phyloP scores from a whole-genome alignment of 2,329 filamentous ascomycete genomes.

The Apiospora koreana region DNA sequence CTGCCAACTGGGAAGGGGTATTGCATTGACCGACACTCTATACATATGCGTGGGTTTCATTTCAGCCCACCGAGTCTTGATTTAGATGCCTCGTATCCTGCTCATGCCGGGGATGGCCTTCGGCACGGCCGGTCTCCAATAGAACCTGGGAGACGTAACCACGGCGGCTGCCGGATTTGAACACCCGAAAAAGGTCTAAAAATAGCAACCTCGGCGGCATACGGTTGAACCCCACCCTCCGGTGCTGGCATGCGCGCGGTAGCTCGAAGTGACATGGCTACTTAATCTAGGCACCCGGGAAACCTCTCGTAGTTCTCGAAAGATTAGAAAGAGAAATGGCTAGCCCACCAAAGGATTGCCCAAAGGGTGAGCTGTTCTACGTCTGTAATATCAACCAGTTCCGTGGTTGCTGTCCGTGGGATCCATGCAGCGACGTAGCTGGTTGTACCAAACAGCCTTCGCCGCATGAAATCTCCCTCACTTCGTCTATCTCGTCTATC shows the following conservation, averaged over 20 bases:
- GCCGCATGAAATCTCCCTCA: neutral
- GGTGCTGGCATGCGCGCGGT: neutral
- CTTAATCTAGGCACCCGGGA: neutral
- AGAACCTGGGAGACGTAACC: neutral
- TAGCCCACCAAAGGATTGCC: neutral
- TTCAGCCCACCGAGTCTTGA: neutral
- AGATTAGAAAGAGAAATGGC: neutral
- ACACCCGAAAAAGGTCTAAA: neutral
- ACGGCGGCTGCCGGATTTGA: neutral
- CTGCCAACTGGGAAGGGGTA: neutral
- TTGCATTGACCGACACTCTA: neutral
- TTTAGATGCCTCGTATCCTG: neutral
- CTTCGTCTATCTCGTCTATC: neutral
- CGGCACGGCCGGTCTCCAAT: neutral
- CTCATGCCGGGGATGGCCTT: neutral
- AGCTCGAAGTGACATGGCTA: neutral
- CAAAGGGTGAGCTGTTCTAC: neutral
- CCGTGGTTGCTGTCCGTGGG: neutral
- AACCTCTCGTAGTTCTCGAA: neutral
- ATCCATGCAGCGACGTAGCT: neutral
- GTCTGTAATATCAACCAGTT: neutral
- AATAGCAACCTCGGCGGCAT: neutral
- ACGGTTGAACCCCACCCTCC: neutral
- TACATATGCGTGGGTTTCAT: neutral
- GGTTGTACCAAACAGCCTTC: neutral